These are phyloP conservation scores for Diaporthe sp. DNA, from an alignment of 2,329 filamentous ascomycete genomes.

Conservation along the genomic window DNA sequence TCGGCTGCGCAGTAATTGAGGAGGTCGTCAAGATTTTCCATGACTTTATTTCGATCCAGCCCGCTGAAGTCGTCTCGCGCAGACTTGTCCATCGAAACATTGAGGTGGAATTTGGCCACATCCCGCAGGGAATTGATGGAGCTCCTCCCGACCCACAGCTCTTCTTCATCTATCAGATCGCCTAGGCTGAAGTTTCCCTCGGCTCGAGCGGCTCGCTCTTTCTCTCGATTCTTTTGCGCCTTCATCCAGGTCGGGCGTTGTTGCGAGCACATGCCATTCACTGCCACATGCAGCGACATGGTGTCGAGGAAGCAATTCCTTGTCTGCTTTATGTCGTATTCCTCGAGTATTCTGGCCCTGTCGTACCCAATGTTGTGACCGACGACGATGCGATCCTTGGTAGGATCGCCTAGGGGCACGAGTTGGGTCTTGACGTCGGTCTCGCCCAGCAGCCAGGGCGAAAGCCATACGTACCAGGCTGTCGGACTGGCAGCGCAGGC, in stretches of 20 bases:
- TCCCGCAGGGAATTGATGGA: slow-evolving; percentile 95
- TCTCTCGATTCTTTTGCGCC: slow-evolving; percentile 88
- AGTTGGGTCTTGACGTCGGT: slow-evolving; percentile 81
- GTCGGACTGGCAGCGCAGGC: slow-evolving; percentile 91
- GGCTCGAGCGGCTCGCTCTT: slow-evolving; percentile 81
- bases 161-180: slow-evolving; percentile 85
- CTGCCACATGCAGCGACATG: slow-evolving; percentile 97
- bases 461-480: slow-evolving; percentile 97
- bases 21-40: slow-evolving; percentile 80
- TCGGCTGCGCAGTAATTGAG: slow-evolving; percentile 96
- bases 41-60: slow-evolving; percentile 77
- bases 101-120: slow-evolving; percentile 95
- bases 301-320: slow-evolving; percentile 92
- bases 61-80: slow-evolving; percentile 88
- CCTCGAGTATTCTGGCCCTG: slow-evolving; percentile 85
- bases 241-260: slow-evolving; percentile 98
- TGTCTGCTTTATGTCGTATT: slow-evolving; percentile 86
- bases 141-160: slow-evolving; percentile 94
- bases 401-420: slow-evolving; percentile 85
- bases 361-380: slow-evolving; percentile 98
- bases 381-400: slow-evolving; percentile 79
- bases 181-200: slow-evolving; percentile 78
- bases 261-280: slow-evolving; percentile 98
- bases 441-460: slow-evolving; percentile 92
- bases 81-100: slow-evolving; percentile 90